Percentiles rank a stretch among this genome's conserved stretches.
Conservation (phyloP, 108 stramenopile genomes). For the Skeletonema tropicum region DNA sequence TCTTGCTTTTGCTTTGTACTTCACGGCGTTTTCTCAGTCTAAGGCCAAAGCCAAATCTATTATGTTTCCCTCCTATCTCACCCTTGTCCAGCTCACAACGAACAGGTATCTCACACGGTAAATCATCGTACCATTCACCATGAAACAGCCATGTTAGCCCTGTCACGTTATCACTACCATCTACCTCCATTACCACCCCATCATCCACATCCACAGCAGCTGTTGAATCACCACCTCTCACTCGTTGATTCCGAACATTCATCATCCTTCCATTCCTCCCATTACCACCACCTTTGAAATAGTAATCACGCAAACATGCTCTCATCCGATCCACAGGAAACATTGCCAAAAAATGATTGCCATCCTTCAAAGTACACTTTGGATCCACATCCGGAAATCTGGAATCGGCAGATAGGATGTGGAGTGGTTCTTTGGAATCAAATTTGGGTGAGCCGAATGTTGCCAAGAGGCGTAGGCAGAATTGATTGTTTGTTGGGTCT, state of each 20-base stretch:
- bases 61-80: background rate
- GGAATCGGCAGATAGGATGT: slow-evolving; percentile 48
- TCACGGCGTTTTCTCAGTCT: background rate
- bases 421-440: slow-evolving; percentile 46
- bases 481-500: slow-evolving; percentile 4
- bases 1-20: slow-evolving; percentile 4
- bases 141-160: background rate
- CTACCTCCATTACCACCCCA: background rate
- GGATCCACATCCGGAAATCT: slow-evolving; percentile 65
- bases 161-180: background rate
- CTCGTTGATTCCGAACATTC: background rate
- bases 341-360: slow-evolving; percentile 77
- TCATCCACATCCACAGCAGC: background rate
- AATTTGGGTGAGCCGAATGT: slow-evolving; percentile 65
- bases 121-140: slow-evolving; percentile 11
- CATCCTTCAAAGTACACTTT: slow-evolving; percentile 14
- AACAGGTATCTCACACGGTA: background rate
- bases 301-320: background rate
- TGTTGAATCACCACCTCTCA: slow-evolving; percentile 2
- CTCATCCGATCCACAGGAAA: slow-evolving; percentile 26
- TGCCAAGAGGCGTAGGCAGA: slow-evolving; percentile 34
- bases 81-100: background rate
- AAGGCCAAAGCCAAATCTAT: background rate
- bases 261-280: background rate
- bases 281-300: background rate